phyloP scores from a whole-genome alignment of 1,139 yeast genomes.

The Nakaseomyces uthaithaninus region DNA sequence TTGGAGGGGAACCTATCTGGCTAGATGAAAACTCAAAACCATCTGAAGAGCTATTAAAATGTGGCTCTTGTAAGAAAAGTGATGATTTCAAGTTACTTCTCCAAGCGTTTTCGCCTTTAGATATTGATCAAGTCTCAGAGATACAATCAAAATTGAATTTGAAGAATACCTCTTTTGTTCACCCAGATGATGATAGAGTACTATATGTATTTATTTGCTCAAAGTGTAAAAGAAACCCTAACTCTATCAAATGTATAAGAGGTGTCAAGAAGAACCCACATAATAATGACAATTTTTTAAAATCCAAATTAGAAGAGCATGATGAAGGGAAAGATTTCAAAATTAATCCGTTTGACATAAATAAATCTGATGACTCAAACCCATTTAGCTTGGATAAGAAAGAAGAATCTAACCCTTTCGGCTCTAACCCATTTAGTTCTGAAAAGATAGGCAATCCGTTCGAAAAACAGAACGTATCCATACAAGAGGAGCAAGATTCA shows the following conservation, averaged over 20 bases:
- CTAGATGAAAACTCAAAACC: slow-evolving; percentile 52
- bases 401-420: slow-evolving; percentile 26
- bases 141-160: slow-evolving; percentile 15
- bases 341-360: slow-evolving; percentile 37
- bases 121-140: slow-evolving; percentile 28
- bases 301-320: slow-evolving; percentile 34
- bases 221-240: slow-evolving; percentile 61
- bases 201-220: slow-evolving; percentile 74
- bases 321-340: slow-evolving; percentile 40
- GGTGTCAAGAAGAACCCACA: slow-evolving; percentile 58
- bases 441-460: slow-evolving; percentile 18
- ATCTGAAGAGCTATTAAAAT: slow-evolving; percentile 41
- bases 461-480: slow-evolving; percentile 8
- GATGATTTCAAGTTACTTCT: slow-evolving; percentile 55
- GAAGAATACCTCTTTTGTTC: slow-evolving; percentile 22
- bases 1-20: slow-evolving; percentile 71
- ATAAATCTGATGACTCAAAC: slow-evolving; percentile 24
- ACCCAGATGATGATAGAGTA: slow-evolving; percentile 68
- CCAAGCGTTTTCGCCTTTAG: slow-evolving; percentile 76
- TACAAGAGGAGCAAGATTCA: slow-evolving; percentile 9
- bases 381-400: slow-evolving; percentile 33
- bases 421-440: slow-evolving; percentile 17
- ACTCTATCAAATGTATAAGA: slow-evolving; percentile 64
- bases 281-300: slow-evolving; percentile 32
- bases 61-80: slow-evolving; percentile 51